Percentiles rank a stretch among this genome's conserved stretches.
Evolutionary conservation across 139 green algal genomes (phyloP).

Genomic region (Parachlorella kessleri): DNA sequence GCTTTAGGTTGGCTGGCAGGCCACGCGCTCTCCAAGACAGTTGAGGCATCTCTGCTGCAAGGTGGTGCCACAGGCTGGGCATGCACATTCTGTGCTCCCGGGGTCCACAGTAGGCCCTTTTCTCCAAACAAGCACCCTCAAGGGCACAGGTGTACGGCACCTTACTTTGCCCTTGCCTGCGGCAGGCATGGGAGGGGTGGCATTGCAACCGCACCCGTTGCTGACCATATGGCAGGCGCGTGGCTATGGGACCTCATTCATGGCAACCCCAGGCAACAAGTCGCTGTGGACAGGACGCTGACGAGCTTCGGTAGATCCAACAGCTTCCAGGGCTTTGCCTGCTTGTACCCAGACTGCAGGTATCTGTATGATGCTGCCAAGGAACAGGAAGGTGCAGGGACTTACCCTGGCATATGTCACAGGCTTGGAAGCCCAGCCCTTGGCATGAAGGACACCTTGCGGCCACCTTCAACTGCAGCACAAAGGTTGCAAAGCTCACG

Average conservation of each 20-base stretch:
- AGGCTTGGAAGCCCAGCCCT: conserved; percentile 15
- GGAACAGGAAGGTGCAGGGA: too few relatives aligned
- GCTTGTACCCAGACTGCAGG: too few relatives aligned
- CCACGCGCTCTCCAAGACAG: conserved; percentile 33
- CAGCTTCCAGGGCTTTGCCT: too few relatives aligned
- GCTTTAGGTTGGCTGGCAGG: conserved; percentile 13
- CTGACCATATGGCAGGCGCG: not conserved
- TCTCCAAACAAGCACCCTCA: conserved; percentile 14
- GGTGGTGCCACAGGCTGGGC: conserved; percentile 37
- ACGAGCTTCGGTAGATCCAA: not conserved
- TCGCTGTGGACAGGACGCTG: not conserved
- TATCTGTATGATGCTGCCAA: too few relatives aligned
- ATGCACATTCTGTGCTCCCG: conserved; percentile 20
- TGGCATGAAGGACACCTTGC: conserved; percentile 21
- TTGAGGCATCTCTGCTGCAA: conserved; percentile 37
- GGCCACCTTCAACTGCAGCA: conserved; percentile 27
- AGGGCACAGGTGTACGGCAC: conserved; percentile 12
- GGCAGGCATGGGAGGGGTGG: not conserved
- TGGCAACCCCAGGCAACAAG: too few relatives aligned
- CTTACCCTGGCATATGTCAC: conserved; percentile 34
- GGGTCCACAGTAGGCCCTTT: not conserved
- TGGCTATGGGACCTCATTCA: too few relatives aligned
- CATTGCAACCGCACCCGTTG: not conserved
- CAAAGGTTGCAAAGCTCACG: not conserved
- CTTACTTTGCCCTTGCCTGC: conserved; percentile 19